These are phyloP conservation scores for Eucalyptus polyanthemos DNA, from an alignment of 345 rosid genomes.

Conservation along the genomic window DNA sequence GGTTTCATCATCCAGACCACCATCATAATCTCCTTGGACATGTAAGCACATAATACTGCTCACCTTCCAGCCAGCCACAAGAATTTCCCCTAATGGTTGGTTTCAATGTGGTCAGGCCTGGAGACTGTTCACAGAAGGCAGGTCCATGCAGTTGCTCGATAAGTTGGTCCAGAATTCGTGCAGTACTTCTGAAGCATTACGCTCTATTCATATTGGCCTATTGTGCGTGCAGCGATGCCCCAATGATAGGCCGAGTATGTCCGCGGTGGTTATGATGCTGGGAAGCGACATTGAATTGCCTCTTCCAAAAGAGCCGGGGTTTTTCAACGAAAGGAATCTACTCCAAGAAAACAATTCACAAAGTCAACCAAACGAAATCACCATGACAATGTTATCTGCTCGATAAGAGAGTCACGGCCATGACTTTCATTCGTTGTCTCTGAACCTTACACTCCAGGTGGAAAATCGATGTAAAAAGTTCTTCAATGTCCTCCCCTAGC, in stretches of 20 bases:
- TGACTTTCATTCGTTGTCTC: neutral
- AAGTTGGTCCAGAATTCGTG: neutral
- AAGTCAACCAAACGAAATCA: neutral
- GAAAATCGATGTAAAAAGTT: neutral
- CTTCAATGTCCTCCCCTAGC: neutral
- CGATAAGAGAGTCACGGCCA: neutral
- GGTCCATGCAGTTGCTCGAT: conserved; percentile 18
- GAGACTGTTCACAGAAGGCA: conserved; percentile 22
- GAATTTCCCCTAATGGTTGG: neutral
- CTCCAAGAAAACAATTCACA: neutral
- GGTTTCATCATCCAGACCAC: conserved; percentile 12
- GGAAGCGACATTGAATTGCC: conserved; percentile 24
- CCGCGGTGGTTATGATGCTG: conserved; percentile 28
- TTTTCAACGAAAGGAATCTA: neutral
- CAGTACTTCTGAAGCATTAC: conserved; percentile 1
- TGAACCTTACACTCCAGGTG: neutral
- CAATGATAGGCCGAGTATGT: conserved; percentile 40
- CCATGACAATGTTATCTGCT: neutral
- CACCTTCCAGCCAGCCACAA: neutral
- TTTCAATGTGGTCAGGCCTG: conserved; percentile 14
- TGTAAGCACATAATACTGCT: neutral
- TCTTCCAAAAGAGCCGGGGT: conserved; percentile 32
- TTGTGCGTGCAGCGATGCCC: conserved; percentile 32
- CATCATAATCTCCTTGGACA: conserved; percentile 22
- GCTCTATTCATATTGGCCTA: conserved; percentile 34